phyloP scores from a whole-genome alignment of 768 basidiomycete species.

The Mycena metata region DNA sequence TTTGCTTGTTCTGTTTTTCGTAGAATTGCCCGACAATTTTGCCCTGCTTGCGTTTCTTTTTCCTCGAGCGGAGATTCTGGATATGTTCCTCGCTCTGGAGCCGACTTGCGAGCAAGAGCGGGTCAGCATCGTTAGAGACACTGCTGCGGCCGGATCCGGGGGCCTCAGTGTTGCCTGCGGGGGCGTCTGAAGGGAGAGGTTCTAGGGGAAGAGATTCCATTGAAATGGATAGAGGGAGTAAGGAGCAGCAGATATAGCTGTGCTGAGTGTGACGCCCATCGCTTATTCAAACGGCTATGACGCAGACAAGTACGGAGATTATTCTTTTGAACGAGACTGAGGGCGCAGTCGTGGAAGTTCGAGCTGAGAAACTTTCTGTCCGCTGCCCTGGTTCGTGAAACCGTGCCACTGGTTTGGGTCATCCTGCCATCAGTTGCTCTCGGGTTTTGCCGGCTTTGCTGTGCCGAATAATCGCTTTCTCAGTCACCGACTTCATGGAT shows the following conservation, averaged over 20 bases:
- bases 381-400: no score
- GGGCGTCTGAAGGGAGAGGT: background rate
- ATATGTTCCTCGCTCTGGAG: conserved; percentile 31
- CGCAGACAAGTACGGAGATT: no score
- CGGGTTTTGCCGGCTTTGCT: background rate
- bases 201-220: conserved; percentile 11
- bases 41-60: conserved; percentile 56
- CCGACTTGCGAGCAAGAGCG: conserved; percentile 35
- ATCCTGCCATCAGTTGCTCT: no score
- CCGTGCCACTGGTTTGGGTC: no score
- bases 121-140: conserved; percentile 25
- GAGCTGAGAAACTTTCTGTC: no score
- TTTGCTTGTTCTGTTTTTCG: conserved; percentile 55
- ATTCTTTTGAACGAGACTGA: no score
- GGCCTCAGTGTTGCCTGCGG: background rate
- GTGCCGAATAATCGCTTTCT: no score
- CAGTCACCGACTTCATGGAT: conserved; percentile 29
- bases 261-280: conserved; percentile 13
- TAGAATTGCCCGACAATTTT: conserved; percentile 46
- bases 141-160: conserved; percentile 17
- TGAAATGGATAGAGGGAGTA: background rate
- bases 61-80: conserved; percentile 40
- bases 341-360: no score
- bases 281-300: no score
- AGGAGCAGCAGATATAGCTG: conserved; percentile 15